Evolutionary conservation across 2,329 filamentous ascomycete species (phyloP), one percentile per base, ranked within the genome.

Genomic region (Pseudopithomyces chartarum): DNA sequence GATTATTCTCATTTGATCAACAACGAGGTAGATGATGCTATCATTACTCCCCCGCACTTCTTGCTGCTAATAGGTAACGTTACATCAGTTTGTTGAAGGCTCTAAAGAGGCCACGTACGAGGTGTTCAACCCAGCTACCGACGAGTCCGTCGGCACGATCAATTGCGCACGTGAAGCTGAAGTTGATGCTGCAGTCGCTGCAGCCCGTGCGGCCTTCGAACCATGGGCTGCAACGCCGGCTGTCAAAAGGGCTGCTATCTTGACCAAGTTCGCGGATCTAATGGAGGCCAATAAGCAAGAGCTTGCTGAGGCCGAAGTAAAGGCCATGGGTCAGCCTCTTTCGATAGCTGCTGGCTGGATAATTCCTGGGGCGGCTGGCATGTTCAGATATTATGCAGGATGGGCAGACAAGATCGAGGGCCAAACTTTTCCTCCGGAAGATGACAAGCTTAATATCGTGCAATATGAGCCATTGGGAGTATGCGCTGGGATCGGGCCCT

Each of bases 401-500:
- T 66, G 64, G 64, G 59, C 62, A 23, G 64, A 66, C 39, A 66
- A 71, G 52, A 59, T 69, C 26, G 60, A 61, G 33, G 65, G 66
- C 1, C 56, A 63, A 53, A 62, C 61, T 6, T 68, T 58, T 26
- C 61, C 58, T 34, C 20, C 42, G 4, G 60, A 64, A 23, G 48
- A 52, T 39, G 57, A 56, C 32, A 38, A 11, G 22, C 57, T 55
- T 36, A 47, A 52, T 23, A 55, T 57, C 26, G 59, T 60, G 2
- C 60, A 61, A 38, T 69, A 71, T 54, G 68, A 71, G 45, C 64
- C 69, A 17, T 49, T 64, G 32, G 69, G 70, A 12, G 70, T 71
- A 2, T 73, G 70, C 46, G 69, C 67, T 15, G 70, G 68, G 3
- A 69, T 71, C 50, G 69, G 65, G 15, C 61, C 69, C n/a, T 73